These are phyloP conservation scores for Cercospora zeina DNA, from an alignment of 2,329 filamentous ascomycete species.

Conservation along the genomic window DNA sequence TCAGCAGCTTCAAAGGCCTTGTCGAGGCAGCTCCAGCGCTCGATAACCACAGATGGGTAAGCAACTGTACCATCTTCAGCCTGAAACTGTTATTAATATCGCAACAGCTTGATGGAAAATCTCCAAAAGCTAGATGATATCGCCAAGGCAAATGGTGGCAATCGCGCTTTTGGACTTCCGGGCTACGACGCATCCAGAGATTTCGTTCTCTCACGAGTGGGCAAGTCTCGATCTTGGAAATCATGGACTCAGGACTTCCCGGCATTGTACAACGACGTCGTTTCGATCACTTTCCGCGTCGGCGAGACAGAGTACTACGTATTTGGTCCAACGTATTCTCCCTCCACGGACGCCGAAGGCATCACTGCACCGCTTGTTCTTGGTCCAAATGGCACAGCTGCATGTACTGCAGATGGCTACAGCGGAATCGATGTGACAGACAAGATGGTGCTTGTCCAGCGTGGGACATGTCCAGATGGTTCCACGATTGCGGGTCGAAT, in stretches of 20 bases:
- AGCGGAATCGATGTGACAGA: slow-evolving; percentile 56
- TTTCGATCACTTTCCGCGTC: slow-evolving; percentile 42
- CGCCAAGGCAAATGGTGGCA: slow-evolving; percentile 57
- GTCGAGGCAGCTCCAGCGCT: slow-evolving; percentile 21
- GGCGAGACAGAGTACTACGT: slow-evolving; percentile 48
- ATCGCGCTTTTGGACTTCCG: slow-evolving; percentile 60
- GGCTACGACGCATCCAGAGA: slow-evolving; percentile 61
- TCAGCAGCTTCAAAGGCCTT: slow-evolving; percentile 12
- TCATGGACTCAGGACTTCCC: slow-evolving; percentile 25
- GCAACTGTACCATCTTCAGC: neutral
- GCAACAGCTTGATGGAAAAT: slow-evolving; percentile 53
- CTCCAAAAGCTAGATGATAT: slow-evolving; percentile 59
- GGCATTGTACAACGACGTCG: slow-evolving; percentile 30
- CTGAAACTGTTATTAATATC: neutral
- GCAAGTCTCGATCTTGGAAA: slow-evolving; percentile 40
- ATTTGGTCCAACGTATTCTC: slow-evolving; percentile 58
- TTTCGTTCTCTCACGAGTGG: slow-evolving; percentile 55
- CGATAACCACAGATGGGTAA: slow-evolving; percentile 21
- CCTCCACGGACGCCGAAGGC: slow-evolving; percentile 43
- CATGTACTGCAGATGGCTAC: slow-evolving; percentile 65
- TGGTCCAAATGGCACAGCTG: slow-evolving; percentile 60
- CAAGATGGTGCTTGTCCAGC: slow-evolving; percentile 68
- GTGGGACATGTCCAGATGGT: slow-evolving; percentile 59
- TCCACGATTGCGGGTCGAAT: slow-evolving; percentile 68
- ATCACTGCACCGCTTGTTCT: slow-evolving; percentile 38